Evolutionary conservation across 495 filamentous ascomycete species (phyloP).

Genomic region (Hapsidospora chrysogenum): DNA sequence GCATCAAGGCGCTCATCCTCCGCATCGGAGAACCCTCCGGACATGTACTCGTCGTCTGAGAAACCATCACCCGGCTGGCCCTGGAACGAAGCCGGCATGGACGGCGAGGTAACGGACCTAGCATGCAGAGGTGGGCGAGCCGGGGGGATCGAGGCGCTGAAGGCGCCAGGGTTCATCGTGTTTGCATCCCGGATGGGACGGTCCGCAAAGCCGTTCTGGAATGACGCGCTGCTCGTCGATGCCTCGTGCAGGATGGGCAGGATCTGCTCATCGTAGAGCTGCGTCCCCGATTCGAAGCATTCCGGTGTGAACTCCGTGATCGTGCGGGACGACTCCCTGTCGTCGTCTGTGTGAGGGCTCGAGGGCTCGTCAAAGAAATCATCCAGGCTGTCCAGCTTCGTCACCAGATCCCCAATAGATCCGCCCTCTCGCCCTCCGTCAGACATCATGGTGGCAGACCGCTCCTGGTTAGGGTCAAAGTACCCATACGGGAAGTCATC

Average conservation of each 20-base stretch:
- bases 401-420: conserved; percentile 67
- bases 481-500: conserved; percentile 78
- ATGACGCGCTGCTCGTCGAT: conserved; percentile 44
- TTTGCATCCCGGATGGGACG: conserved; percentile 38
- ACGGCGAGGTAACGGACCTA: conserved; percentile 60
- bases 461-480: conserved; percentile 36
- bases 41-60: conserved; percentile 28
- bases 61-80: conserved; percentile 39
- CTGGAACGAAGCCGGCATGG: conserved; percentile 37
- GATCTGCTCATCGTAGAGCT: conserved; percentile 87
- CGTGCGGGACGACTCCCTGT: conserved; percentile 40
- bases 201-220: conserved; percentile 80
- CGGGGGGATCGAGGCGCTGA: conserved; percentile 18
- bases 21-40: conserved; percentile 36
- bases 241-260: conserved; percentile 73
- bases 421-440: conserved; percentile 59
- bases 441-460: conserved; percentile 82
- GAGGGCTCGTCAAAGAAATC: conserved; percentile 71
- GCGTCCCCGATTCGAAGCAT: conserved; percentile 56
- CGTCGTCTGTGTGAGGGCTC: conserved; percentile 31
- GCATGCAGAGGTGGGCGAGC: conserved; percentile 42
- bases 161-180: conserved; percentile 46
- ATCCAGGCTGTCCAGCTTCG: conserved; percentile 83
- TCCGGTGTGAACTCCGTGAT: conserved; percentile 45
- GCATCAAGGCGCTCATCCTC: conserved; percentile 27